Base-by-base conservation (phyloP, 2,329 filamentous ascomycete species). In the Plectosphaerella plurivora region DNA sequence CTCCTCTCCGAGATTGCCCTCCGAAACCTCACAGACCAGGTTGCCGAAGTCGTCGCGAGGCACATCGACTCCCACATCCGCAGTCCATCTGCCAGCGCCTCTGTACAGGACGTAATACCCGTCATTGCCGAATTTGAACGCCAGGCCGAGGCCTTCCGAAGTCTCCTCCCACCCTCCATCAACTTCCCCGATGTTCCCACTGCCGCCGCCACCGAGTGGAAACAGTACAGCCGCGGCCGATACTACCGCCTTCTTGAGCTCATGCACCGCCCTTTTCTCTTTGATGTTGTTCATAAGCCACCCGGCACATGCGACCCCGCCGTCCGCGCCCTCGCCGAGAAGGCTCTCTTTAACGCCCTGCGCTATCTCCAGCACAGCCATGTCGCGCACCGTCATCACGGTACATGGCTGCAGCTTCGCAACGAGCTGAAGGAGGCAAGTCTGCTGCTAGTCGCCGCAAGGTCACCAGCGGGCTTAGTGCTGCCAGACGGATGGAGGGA, bases 181-280 rank as follows among this genome's bases (percentile, higher is more conserved):
- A 15, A 47, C 14, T 47, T 47, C 14, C 45, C 25, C 7, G 45
- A 47, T n/a, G 25, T 47, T 4, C 45, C 45, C 10, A 11, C 18
- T 10, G 45, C 45, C 14, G 45, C 45, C 9, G 33, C 12, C 45
- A 47, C 45, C 28, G 45, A 47, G 28, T 47, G 45, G 45, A 35
- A 36, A 12, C 45, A 47, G 28, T 47, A 47, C 45, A 47, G 45
- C 25, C 45, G 45, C 45, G 45, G 45, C 4, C 45, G 45, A n/a
- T 47, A 47, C 28, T 47, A 47, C 16, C 45, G 45, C 25, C 15
- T 47, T 6, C 45, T 47, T 4, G 45, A 47, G n/a, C 25, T 47
- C 6, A 47, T 47, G 45, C 45, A 47, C 22, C 15, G 45, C 14
- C 45, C 45, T 3, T 47, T 47, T 16, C 45, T 47, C 45, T 47